Evolutionary conservation across 2,329 filamentous ascomycete genomes (phyloP), one percentile per base, ranked within the genome.

Genomic region (Fusarium palustre): DNA sequence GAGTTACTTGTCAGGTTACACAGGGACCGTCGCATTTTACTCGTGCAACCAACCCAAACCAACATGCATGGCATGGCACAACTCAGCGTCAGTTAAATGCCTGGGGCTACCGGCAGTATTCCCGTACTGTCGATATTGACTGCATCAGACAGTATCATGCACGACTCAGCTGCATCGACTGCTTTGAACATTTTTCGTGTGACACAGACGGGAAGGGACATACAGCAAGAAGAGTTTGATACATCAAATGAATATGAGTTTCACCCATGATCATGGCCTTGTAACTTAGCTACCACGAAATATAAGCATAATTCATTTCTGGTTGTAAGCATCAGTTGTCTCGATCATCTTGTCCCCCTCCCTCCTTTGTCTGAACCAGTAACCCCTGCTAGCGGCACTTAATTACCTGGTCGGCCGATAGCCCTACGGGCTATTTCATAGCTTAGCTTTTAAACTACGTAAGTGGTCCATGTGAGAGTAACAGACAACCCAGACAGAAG

Each of bases 1-100:
- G 62, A 53, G 60, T 45, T 36, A 50, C 28, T 55, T 58, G 48
- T 69, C 61, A 66, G 54, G 66, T 69, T 69, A 69, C 66, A 69
- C 66, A 63, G 42, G 61, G 55, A 66, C 66, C 66, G 38, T n/a
- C 50, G 36, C 53, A 45, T 46, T 50, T 41, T 45, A 59, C 50
- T 52, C 50, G 42, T 31, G 31, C 36, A 39, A 50, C 34, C 33
- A 38, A 42, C 41, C 47, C 45, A 48, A 48, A 28, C 36, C 25
- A 53, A 42, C 55, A 68, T 69, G 33, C 42, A 66, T 60, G 22
- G 22, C 46, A 54, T 38, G 24, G 54, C 60, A 56, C 48, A 25
- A 42, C 42, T 39, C 31, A n/a, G 54, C 46, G 42, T 42, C 59
- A 52, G 43, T 56, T 33, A 63, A 41, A 43, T 47, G 36, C 25